Conservation (phyloP, 2,329 filamentous ascomycete species). For the Ascochyta fabae region DNA sequence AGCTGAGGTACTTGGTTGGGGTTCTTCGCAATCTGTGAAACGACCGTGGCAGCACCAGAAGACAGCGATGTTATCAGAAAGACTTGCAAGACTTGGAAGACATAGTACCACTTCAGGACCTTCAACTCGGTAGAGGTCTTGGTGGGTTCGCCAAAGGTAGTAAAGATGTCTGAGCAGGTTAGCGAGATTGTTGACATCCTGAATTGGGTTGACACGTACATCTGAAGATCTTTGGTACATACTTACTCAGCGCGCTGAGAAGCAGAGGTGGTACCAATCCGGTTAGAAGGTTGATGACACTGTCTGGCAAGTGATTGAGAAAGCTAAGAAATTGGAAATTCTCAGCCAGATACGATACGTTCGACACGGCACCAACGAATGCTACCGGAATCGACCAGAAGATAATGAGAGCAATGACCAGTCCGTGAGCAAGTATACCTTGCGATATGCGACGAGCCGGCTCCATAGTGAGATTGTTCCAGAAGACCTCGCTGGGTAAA, state of each 20-base stretch:
- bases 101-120: conserved; percentile 90
- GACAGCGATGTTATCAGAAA: conserved; percentile 86
- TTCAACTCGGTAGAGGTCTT: conserved; percentile 82
- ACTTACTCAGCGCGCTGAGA: conserved; percentile 81
- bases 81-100: conserved; percentile 88
- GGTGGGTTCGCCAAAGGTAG: conserved; percentile 79
- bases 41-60: conserved; percentile 77
- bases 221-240: conserved; percentile 84
- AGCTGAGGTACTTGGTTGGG: conserved; percentile 68
- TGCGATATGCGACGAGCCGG: conserved; percentile 82
- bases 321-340: conserved; percentile 73
- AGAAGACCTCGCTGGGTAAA: conserved; percentile 82
- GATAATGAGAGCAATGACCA: conserved; percentile 78
- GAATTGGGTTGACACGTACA: conserved; percentile 55
- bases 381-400: conserved; percentile 85
- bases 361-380: conserved; percentile 83
- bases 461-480: conserved; percentile 80
- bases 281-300: conserved; percentile 81
- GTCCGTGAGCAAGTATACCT: conserved; percentile 74
- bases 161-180: conserved; percentile 70
- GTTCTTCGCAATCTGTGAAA: conserved; percentile 66
- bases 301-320: conserved; percentile 71
- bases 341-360: conserved; percentile 73
- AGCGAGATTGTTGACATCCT: conserved; percentile 3
- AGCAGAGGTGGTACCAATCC: conserved; percentile 82